These are phyloP conservation scores for Aspergillus heteromorphus DNA, from an alignment of 495 filamentous ascomycete genomes.

Conservation along the genomic window DNA sequence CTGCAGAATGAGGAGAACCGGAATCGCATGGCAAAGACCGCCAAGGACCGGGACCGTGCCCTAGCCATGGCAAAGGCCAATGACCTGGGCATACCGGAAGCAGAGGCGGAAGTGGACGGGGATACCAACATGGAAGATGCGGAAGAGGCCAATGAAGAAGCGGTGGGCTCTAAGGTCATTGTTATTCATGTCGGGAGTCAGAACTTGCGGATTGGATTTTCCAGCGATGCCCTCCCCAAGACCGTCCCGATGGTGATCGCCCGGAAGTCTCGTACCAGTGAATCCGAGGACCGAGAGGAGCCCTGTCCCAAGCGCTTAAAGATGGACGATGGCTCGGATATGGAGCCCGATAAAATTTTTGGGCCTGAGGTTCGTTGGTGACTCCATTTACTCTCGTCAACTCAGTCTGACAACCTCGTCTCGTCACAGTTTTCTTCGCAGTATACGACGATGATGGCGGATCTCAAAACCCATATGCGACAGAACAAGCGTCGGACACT, in stretches of 20 bases:
- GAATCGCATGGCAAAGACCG: conserved; percentile 71
- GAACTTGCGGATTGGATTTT: conserved; percentile 85
- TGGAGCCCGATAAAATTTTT: conserved; percentile 71
- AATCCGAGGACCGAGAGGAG: conserved; percentile 78
- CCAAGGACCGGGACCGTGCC: conserved; percentile 81
- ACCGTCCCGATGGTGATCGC: conserved; percentile 92
- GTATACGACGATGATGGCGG: conserved; percentile 73
- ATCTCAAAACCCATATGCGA: conserved; percentile 85
- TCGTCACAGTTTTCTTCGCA: conserved; percentile 59
- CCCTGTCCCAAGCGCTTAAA: conserved; percentile 86
- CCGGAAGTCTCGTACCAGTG: conserved; percentile 63
- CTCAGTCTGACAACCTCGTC: conserved; percentile 10
- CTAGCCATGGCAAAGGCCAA: conserved; percentile 59
- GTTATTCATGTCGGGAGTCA: conserved; percentile 98
- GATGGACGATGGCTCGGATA: conserved; percentile 52
- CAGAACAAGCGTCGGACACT: conserved; percentile 86
- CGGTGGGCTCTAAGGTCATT: conserved; percentile 83
- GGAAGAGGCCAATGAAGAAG: conserved; percentile 51
- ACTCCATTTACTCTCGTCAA: neutral
- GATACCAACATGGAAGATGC: conserved; percentile 62
- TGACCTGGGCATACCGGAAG: conserved; percentile 40
- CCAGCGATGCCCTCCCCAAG: conserved; percentile 90
- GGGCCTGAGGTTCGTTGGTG: conserved; percentile 66
- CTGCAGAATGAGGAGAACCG: conserved; percentile 77
- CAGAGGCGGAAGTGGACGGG: conserved; percentile 50